Base-by-base conservation (phyloP, 2,329 filamentous ascomycete genomes). In the Paraconiothyrium brasiliense region DNA sequence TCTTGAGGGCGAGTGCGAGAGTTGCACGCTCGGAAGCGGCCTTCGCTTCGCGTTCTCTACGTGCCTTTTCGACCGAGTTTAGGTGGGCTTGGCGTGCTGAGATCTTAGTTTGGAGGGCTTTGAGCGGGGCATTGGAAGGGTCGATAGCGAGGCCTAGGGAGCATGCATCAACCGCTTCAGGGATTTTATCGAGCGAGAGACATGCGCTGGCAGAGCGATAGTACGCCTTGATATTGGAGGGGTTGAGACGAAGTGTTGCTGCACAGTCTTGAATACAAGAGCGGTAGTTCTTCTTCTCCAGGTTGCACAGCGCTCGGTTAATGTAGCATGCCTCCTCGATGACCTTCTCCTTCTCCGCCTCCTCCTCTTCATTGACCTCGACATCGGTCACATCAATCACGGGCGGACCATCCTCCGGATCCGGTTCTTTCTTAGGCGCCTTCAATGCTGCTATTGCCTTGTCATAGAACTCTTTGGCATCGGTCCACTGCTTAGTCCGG, bases 391-490 rank as follows among this genome's bases (percentile, higher is more conserved):
- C 65, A 32, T 68, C 66, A 5, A 68, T 66, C 5, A 75, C 83
- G 75, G 71, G 58, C 3, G 63, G 60, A 37, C 80, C 78, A 46
- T 79, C 77, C 79, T 82, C 77, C 78, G 76, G 58, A 59, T 79
- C 78, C 24, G 64, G 71, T 11, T 64, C 74, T 59, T 81, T 80
- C 30, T 87, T 82, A 66, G 92, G 90, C 6, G 82, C 82, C 11
- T 85, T 84, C 20, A 97, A 80, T 7, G 96, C 87, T 11, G 87
- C 82, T 56, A 97, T 84, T n/a, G 90, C 94, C 81, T 97, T 95
- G 34, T 86, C 87, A 78, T 99, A 99, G 78, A 94, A 97, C 78
- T 97, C 93, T 75, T 91, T 90, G 4, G 94, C 95, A 78, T 98
- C 93, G 30, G 79, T 83, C 88, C 91, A 97, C 51, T 87, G 84